phyloP scores from a whole-genome alignment of 495 filamentous ascomycete species.

The Cenococcum geophilum region DNA sequence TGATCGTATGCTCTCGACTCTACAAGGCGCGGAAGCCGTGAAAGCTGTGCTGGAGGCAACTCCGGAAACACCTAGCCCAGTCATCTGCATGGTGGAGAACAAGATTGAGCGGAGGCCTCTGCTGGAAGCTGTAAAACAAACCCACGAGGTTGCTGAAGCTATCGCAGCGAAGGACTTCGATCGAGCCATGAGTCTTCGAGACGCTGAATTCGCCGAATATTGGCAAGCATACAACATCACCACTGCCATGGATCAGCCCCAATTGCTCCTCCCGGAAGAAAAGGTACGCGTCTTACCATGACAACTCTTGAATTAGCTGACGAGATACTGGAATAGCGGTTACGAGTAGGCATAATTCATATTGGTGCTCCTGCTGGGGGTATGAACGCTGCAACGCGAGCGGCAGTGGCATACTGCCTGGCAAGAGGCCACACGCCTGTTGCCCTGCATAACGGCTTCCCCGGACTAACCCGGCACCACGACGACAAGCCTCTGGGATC shows the following conservation, averaged over 20 bases:
- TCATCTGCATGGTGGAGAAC: slow-evolving; percentile 96
- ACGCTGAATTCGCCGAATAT: slow-evolving; percentile 92
- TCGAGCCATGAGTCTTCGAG: slow-evolving; percentile 75
- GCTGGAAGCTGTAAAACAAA: slow-evolving; percentile 79
- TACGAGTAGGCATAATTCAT: slow-evolving; percentile 93
- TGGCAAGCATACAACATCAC: slow-evolving; percentile 85
- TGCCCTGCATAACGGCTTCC: slow-evolving; percentile 95
- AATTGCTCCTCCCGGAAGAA: slow-evolving; percentile 57
- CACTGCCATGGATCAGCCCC: slow-evolving; percentile 61
- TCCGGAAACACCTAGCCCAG: slow-evolving; percentile 81
- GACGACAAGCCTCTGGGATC: slow-evolving; percentile 71
- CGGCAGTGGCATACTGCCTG: slow-evolving; percentile 90
- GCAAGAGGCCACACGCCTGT: slow-evolving; percentile 87
- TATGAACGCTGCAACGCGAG: slow-evolving; percentile 95
- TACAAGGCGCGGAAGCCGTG: slow-evolving; percentile 95
- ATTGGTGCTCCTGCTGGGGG: slow-evolving; percentile 97
- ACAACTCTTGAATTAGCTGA: background rate
- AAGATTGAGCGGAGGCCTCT: slow-evolving; percentile 88
- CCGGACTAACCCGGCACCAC: slow-evolving; percentile 88
- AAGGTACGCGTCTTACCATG: slow-evolving; percentile 51
- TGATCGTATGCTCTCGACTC: slow-evolving; percentile 84
- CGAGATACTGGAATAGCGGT: slow-evolving; percentile 48
- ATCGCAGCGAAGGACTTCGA: slow-evolving; percentile 80
- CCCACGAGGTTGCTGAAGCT: slow-evolving; percentile 71
- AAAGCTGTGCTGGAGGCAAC: slow-evolving; percentile 89